Conservation (phyloP, 2,329 filamentous ascomycete species). For the Ceratocystis smalleyi region DNA sequence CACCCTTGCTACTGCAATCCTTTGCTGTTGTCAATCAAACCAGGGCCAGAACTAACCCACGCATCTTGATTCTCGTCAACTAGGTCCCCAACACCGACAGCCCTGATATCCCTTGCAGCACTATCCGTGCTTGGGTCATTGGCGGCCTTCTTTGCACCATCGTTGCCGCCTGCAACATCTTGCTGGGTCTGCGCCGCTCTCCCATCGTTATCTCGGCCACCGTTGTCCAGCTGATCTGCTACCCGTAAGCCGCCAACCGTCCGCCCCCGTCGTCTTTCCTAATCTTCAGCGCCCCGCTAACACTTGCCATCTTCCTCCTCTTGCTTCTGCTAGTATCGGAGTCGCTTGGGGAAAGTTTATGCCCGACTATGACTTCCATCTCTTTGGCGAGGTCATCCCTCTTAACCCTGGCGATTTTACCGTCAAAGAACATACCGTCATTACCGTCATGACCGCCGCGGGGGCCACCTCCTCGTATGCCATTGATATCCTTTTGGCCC, state of each 20-base stretch:
- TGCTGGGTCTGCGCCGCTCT: constrained; percentile 35
- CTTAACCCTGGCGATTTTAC: constrained; percentile 31
- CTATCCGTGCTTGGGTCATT: constrained; percentile 44
- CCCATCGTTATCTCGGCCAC: constrained; percentile 37
- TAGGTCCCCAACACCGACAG: constrained; percentile 28
- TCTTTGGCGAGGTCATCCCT: constrained; percentile 24
- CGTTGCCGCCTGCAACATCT: constrained; percentile 40
- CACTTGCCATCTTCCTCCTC: constrained; percentile 20
- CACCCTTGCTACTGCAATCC: background rate
- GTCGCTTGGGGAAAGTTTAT: constrained; percentile 24
- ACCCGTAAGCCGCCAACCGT: constrained; percentile 25
- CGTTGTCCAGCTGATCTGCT: constrained; percentile 40
- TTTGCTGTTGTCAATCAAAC: too few species aligned
- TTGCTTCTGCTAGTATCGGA: constrained; percentile 19
- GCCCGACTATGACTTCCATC: constrained; percentile 22
- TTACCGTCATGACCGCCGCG: constrained; percentile 32
- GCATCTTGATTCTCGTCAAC: too few species aligned
- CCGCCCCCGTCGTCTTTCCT: background rate
- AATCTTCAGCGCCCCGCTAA: constrained; percentile 19
- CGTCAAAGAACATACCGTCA: constrained; percentile 35
- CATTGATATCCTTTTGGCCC: constrained; percentile 31
- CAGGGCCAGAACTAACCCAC: too few species aligned
- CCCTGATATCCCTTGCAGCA: constrained; percentile 38
- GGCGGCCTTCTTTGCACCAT: constrained; percentile 42
- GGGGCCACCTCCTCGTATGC: constrained; percentile 25